Evolutionary conservation across 164 flowering plant species (phyloP).

Genomic region (Saururus chinensis): DNA sequence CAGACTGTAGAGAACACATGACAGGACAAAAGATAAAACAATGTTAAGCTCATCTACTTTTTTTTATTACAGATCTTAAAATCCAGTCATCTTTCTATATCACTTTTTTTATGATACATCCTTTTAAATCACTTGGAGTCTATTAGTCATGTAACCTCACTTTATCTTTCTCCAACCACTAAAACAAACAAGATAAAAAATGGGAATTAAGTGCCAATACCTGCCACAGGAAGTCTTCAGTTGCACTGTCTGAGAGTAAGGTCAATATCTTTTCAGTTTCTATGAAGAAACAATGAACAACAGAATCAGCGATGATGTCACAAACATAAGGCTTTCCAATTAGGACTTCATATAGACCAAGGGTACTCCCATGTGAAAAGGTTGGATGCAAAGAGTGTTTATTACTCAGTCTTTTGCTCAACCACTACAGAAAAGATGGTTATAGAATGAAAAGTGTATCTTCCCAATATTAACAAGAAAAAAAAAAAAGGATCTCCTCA

Average conservation of each 20-base stretch:
- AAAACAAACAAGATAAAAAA: no score
- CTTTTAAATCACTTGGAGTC: no score
- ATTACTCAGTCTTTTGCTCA: slow-evolving; percentile 44
- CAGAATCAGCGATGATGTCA: slow-evolving; percentile 69
- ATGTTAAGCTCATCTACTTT: no score
- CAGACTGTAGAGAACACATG: no score
- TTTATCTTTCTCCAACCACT: no score
- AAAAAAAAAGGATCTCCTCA: not conserved
- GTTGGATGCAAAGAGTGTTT: slow-evolving; percentile 72
- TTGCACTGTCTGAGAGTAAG: slow-evolving; percentile 40
- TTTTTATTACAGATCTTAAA: no score
- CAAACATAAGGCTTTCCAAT: slow-evolving; percentile 66
- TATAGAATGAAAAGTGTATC: not conserved
- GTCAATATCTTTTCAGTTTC: slow-evolving; percentile 58
- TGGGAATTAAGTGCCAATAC: slow-evolving; percentile 21
- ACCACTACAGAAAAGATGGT: slow-evolving; percentile 46
- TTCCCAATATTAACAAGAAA: not conserved
- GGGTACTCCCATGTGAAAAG: slow-evolving; percentile 85
- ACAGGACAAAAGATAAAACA: no score
- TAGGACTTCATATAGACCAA: slow-evolving; percentile 83
- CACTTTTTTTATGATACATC: no score
- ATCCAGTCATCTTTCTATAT: no score
- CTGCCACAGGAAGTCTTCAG: slow-evolving; percentile 92
- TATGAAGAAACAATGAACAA: slow-evolving; percentile 67
- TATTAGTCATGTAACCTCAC: no score